phyloP scores from a whole-genome alignment of 106 monocot species.

The Apostasia shenzhenica region DNA sequence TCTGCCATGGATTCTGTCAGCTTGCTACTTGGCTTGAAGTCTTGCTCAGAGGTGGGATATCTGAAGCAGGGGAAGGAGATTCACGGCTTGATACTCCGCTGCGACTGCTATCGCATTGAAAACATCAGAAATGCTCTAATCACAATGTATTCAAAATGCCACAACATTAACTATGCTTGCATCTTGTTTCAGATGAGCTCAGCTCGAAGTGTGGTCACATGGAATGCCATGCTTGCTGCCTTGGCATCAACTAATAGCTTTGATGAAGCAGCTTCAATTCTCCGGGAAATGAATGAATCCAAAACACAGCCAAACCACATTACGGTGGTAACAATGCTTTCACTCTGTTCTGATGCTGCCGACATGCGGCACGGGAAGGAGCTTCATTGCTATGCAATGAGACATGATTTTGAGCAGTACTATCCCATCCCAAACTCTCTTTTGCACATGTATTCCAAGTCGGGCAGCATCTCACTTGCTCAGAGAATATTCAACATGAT shows the following conservation, averaged over 20 bases:
- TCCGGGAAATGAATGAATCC: conserved; percentile 23
- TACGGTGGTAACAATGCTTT: conserved; percentile 28
- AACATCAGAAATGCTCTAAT: conserved; percentile 40
- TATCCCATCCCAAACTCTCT: conserved; percentile 30
- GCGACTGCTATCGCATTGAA: conserved; percentile 14
- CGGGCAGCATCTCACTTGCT: conserved; percentile 29
- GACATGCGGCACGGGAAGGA: conserved; percentile 42
- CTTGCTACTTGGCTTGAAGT: conserved; percentile 31
- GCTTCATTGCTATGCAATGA: conserved; percentile 41
- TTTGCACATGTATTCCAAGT: conserved; percentile 48
- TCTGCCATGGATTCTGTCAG: conserved; percentile 26
- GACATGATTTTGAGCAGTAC: conserved; percentile 15
- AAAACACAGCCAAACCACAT: conserved; percentile 31
- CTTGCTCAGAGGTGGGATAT: conserved; percentile 24
- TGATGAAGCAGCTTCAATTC: conserved; percentile 24
- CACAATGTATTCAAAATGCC: conserved; percentile 51
- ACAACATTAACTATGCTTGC: conserved; percentile 13
- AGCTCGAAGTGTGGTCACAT: conserved; percentile 26
- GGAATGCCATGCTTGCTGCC: conserved; percentile 47
- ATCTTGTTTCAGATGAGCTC: conserved; percentile 17
- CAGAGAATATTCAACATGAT: conserved; percentile 33
- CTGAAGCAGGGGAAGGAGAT: conserved; percentile 43
- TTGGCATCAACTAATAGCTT: conserved; percentile 12
- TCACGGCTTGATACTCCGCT: conserved; percentile 30
- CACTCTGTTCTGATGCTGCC: conserved; percentile 33